Base-by-base conservation (phyloP, 176 grass and related monocot species). In the Luzula sylvatica region DNA sequence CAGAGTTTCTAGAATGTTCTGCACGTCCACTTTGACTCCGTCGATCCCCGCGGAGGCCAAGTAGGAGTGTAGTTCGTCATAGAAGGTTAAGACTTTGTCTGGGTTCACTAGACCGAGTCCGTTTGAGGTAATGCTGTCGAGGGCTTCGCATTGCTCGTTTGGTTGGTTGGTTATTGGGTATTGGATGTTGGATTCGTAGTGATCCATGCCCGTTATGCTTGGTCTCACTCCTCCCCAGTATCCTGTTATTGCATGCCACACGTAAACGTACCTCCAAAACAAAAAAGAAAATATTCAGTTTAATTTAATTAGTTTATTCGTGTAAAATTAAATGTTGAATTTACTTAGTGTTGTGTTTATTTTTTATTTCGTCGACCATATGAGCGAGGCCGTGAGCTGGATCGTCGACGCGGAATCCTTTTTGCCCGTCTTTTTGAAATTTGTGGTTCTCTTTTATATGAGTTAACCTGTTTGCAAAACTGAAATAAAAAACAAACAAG, bases 361-460 rank as follows among this genome's bases (percentile, higher is more conserved):
- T 60, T 64, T 94, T 94, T 11, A 83, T 77, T 77, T 87, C 68
- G 40, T 32, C 60, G 48, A 87, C 66, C 11, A 87, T 66, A 11
- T 83, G 71, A 0, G 68, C 40, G 12, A 94, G 53, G 46, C 82
- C 82, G 46, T 87, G 86, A 19, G 58, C 53, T 17, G 75, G 75
- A 59, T 87, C 75, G 11, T 94, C 75, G 67, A 83, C 78, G 50
- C 27, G 61, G 39, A 70, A 62, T 19, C 71, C 82, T 54, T 87
- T 65, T 63, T 56, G 79, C 15, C 58, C 78, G 49, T 94, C 70
- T 65, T 72, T 82, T 75, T 94, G 82, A 65, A 94, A 94, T 42
- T 83, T 94, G 26, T 83, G 45, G 78, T 94, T 94, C 74, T 94
- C 88, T 46, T 83, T 87, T 5, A 94, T 94, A 67, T 94, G 58